Conservation (phyloP, 2,329 filamentous ascomycete species). For the Macrophomina pseudophaseolina region DNA sequence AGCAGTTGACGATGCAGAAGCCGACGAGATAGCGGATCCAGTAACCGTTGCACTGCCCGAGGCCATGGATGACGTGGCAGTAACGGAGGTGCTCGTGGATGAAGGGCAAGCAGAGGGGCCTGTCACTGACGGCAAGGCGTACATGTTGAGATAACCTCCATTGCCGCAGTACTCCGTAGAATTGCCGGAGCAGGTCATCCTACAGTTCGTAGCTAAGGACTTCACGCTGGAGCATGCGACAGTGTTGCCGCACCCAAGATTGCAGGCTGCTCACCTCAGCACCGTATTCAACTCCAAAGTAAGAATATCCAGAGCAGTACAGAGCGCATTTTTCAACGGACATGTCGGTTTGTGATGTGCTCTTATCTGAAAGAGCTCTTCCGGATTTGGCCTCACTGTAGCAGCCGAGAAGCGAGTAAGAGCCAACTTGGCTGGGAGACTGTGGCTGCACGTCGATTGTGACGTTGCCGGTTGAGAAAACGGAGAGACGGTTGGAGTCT, state of each 20-base stretch:
- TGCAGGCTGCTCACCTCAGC: slow-evolving; percentile 31
- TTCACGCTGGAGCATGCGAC: slow-evolving; percentile 30
- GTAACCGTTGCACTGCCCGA: neutral
- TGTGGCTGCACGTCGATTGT: slow-evolving; percentile 31
- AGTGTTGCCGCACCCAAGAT: slow-evolving; percentile 30
- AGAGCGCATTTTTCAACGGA: slow-evolving; percentile 47
- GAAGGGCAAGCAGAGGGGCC: slow-evolving; percentile 4
- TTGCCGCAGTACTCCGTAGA: slow-evolving; percentile 37
- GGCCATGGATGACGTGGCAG: neutral
- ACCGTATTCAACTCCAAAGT: slow-evolving; percentile 47
- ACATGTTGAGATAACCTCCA: slow-evolving; percentile 35
- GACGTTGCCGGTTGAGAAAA: slow-evolving; percentile 37
- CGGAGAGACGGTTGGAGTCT: slow-evolving; percentile 35
- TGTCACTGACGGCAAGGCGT: slow-evolving; percentile 28
- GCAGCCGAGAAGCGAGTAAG: slow-evolving; percentile 37
- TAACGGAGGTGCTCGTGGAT: neutral
- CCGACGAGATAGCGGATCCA: neutral
- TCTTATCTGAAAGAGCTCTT: slow-evolving; percentile 35
- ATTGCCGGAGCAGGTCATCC: slow-evolving; percentile 36
- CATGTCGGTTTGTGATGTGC: slow-evolving; percentile 39
- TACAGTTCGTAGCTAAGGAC: slow-evolving; percentile 32
- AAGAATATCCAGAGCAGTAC: slow-evolving; percentile 43
- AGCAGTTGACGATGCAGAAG: neutral
- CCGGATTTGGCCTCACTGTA: slow-evolving; percentile 37
- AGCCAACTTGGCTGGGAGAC: slow-evolving; percentile 36